A percentile compares a stretch with the other conserved stretches of the same genome.
Conservation (phyloP, 2,329 filamentous ascomycete genomes). For the Colletotrichum paranaense region DNA sequence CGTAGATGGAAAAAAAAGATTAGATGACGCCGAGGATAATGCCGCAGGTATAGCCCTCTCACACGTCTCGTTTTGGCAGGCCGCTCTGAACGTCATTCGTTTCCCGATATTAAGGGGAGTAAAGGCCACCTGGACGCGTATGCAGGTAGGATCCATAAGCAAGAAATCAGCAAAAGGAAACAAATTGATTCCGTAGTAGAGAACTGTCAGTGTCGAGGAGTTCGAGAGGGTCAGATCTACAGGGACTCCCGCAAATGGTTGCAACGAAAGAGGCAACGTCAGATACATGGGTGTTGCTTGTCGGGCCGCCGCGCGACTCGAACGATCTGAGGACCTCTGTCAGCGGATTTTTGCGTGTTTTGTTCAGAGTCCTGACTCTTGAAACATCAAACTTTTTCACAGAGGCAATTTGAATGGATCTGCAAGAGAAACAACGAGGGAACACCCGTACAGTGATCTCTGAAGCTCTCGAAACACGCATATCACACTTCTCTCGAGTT, state of each 20-base stretch:
- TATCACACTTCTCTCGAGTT: not conserved
- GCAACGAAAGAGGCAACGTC: not conserved
- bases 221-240: not conserved
- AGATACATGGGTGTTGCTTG: not conserved
- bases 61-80: not conserved
- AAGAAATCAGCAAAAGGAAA: not conserved
- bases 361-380: conserved; percentile 6
- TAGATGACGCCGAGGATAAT: not conserved
- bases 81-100: not conserved
- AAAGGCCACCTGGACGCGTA: not conserved
- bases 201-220: not conserved
- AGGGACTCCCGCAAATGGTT: not conserved
- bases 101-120: not conserved
- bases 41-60: not conserved
- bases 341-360: not conserved
- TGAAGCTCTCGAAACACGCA: conserved; percentile 5
- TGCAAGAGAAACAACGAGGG: not conserved
- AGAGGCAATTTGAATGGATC: not conserved
- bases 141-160: not conserved
- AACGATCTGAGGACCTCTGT: not conserved
- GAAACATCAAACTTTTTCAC: conserved; percentile 26
- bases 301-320: not conserved
- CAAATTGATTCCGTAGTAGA: not conserved
- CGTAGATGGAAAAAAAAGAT: too few species aligned
- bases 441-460: not conserved